phyloP scores from a whole-genome alignment of 306 rosid genomes.

The Fragaria iinumae region DNA sequence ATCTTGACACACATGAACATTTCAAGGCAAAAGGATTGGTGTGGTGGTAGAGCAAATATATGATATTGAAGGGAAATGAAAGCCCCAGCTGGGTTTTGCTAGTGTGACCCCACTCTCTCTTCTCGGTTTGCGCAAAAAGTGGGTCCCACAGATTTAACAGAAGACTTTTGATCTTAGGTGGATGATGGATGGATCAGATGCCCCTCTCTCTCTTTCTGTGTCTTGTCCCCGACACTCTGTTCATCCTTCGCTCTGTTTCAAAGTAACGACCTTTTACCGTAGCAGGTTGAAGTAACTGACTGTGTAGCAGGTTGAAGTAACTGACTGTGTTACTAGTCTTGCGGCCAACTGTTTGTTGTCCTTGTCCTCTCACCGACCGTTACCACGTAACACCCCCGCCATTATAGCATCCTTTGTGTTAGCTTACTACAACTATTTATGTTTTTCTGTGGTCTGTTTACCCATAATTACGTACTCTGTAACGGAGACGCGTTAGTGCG shows the following conservation, averaged over 20 bases:
- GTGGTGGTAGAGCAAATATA: not conserved
- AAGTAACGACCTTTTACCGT: not conserved
- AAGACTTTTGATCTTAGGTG: not conserved
- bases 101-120: constrained; percentile 38
- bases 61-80: not conserved
- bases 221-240: not conserved
- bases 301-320: not conserved
- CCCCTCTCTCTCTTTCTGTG: not conserved
- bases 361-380: not conserved
- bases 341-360: not conserved
- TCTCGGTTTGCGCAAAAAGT: constrained; percentile 14
- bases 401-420: not conserved
- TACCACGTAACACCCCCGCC: not conserved
- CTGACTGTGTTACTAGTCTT: not conserved
- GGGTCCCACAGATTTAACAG: constrained; percentile 34
- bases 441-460: not conserved
- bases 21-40: constrained; percentile 2
- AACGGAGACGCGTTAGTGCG: too few species aligned
- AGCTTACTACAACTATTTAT: not conserved
- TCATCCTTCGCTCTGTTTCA: not conserved
- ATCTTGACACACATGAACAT: not conserved
- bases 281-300: not conserved
- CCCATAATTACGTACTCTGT: not conserved
- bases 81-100: constrained; percentile 60
- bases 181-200: constrained; percentile 6